Evolutionary conservation across 2,329 filamentous ascomycete genomes (phyloP), one percentile per base, ranked within the genome.

Genomic region (Alternaria sp.): DNA sequence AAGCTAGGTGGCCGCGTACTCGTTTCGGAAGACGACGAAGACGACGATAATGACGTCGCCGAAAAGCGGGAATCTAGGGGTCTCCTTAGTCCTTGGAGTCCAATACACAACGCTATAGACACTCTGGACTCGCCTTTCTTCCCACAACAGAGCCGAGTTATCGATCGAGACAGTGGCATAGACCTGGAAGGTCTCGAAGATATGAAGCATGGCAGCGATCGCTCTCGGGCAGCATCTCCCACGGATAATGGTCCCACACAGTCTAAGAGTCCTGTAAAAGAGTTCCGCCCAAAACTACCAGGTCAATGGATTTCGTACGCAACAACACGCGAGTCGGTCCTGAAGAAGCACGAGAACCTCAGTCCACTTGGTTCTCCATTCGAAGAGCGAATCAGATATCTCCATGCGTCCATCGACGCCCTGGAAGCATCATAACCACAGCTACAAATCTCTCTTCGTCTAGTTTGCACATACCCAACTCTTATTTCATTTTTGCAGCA

Each of bases 1-100:
- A 86, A 91, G 68, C 80, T 97, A 3, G 92, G 93, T 11, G 93
- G 93, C 0, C 86, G 92, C 23, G 90, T 97, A 1, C 82, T 97
- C 3, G 83, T 85, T 3, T 83, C 85, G 0, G 90, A 94, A 62
- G 90, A 93, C 46, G 90, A 93, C 48, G 90, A 94, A 62, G 90
- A 93, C 46, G 90, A 93, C 48, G 78, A 87, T 5, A 57, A 68
- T 14, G 71, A 74, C 8, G 63, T 50, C 49, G 44, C 41, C 6
- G 48, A 55, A 11, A 53, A 63, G 10, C 61, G 65, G 23, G 70
- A 67, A 33, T 72, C 68, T 1, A 71, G 65, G 51, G 69, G 72
- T 26, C 67, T 78, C 4, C 66, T 78, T 24, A 78, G 76, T 37
- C 72, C 75, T 2, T 78, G 76, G 77, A 77, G 72, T 23, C 72